Evolutionary conservation across 345 rosid species (phyloP).

Genomic region (Eucalyptus sp.): DNA sequence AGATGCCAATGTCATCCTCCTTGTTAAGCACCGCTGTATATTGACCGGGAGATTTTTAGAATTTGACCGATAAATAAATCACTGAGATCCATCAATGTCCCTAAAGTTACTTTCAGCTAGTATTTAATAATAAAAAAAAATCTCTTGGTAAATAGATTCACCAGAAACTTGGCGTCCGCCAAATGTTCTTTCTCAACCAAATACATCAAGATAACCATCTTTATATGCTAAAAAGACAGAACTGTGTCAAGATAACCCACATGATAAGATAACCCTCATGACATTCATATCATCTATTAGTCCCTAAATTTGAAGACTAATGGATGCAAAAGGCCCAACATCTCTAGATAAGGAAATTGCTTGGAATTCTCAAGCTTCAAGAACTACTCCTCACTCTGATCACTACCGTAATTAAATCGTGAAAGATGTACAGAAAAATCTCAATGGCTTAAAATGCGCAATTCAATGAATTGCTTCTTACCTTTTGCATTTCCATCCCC

Average conservation of each 20-base stretch:
- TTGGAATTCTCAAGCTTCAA: neutral
- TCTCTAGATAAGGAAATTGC: neutral
- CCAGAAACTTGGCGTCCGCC: neutral
- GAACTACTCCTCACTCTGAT: neutral
- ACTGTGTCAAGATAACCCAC: neutral
- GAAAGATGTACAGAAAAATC: neutral
- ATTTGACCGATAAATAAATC: too few relatives aligned
- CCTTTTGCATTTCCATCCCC: conserved; percentile 6
- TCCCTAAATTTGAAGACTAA: neutral
- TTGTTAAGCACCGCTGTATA: too few relatives aligned
- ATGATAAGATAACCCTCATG: too few relatives aligned
- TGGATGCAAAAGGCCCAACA: neutral
- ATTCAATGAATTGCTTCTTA: neutral
- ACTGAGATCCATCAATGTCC: too few relatives aligned
- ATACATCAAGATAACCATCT: neutral
- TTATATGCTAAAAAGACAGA: neutral
- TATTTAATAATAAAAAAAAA: neutral
- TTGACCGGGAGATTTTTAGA: too few relatives aligned
- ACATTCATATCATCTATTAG: neutral
- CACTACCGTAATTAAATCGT: neutral
- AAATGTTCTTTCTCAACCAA: too few relatives aligned
- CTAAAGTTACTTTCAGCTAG: neutral
- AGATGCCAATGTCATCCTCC: too few relatives aligned
- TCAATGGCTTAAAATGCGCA: neutral
- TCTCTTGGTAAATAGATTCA: neutral